A percentile compares a stretch with the other conserved stretches of the same genome.
Conservation (phyloP, 306 rosid genomes). For the Trifolium pratense region DNA sequence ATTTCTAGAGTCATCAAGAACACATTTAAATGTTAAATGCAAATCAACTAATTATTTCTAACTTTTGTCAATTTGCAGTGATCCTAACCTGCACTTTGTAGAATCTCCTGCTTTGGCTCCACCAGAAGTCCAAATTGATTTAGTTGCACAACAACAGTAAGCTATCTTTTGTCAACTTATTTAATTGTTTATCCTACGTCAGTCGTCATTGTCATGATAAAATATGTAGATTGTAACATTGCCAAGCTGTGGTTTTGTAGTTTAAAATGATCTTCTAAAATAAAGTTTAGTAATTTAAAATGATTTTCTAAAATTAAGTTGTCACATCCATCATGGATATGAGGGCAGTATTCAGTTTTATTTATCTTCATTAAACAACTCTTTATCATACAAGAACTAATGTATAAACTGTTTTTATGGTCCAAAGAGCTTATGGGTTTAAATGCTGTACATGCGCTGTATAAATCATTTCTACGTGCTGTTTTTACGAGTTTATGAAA, state of each 20-base stretch:
- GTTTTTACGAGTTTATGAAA: background rate
- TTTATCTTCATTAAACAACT: background rate
- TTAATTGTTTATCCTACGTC: background rate
- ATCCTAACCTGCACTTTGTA: constrained; percentile 78
- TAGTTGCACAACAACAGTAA: constrained; percentile 74
- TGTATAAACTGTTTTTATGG: too few species aligned
- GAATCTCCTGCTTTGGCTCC: constrained; percentile 93
- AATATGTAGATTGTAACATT: too few species aligned
- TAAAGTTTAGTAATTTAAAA: background rate
- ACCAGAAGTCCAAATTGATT: constrained; percentile 84
- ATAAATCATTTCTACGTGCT: background rate
- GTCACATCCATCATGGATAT: background rate
- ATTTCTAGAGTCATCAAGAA: background rate
- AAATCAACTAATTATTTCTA: background rate
- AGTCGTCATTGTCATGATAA: background rate
- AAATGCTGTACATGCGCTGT: background rate
- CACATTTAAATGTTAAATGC: background rate
- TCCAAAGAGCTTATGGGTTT: background rate
- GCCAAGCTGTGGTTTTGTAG: background rate
- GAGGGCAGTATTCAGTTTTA: background rate
- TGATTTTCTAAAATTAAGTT: background rate
- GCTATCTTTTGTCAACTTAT: constrained; percentile 19
- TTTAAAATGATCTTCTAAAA: too few species aligned
- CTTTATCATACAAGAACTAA: background rate
- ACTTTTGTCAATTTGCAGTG: constrained; percentile 52